phyloP scores from a whole-genome alignment of 352 stramenopile species.

The Phytophthora sansomeana region DNA sequence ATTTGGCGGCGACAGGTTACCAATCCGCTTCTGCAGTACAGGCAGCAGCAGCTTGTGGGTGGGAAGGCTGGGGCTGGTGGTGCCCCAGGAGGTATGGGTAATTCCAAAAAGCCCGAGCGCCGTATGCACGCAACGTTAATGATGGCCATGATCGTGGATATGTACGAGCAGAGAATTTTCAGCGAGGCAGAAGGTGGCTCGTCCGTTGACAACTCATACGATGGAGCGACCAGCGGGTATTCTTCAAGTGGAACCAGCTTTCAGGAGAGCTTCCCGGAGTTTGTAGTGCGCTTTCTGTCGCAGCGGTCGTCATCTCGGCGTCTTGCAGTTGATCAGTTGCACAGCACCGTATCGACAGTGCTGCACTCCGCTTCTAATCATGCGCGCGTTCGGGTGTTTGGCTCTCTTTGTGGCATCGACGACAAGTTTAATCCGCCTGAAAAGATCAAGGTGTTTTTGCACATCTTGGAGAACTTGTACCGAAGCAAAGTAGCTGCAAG shows the following conservation, averaged over 20 bases:
- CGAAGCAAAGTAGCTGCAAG: constrained; percentile 55
- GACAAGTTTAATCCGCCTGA: constrained; percentile 74
- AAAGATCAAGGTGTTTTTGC: constrained; percentile 72
- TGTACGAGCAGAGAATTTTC: constrained; percentile 72
- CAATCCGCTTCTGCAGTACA: constrained; percentile 77
- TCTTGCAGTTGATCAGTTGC: constrained; percentile 64
- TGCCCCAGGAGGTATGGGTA: constrained; percentile 14
- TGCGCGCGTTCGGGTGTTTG: constrained; percentile 64
- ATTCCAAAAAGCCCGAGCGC: constrained; percentile 63
- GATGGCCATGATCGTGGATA: constrained; percentile 75
- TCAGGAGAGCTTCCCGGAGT: constrained; percentile 75
- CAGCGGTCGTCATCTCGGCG: constrained; percentile 57
- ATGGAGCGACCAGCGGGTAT: constrained; percentile 12
- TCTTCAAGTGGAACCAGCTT: constrained; percentile 32
- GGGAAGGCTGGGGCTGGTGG: constrained; percentile 18
- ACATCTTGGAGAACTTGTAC: constrained; percentile 69
- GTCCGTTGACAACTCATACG: constrained; percentile 17
- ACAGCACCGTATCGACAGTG: constrained; percentile 58
- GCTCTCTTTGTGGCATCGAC: constrained; percentile 64
- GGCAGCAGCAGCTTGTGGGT: constrained; percentile 46
- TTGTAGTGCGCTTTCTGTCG: constrained; percentile 65
- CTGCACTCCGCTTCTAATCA: constrained; percentile 58
- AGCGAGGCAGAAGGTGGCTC: constrained; percentile 46
- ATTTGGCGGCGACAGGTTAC: constrained; percentile 67
- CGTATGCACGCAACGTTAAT: constrained; percentile 77